Conservation (phyloP, 2,329 filamentous ascomycete genomes). For the Massarina eburnea region DNA sequence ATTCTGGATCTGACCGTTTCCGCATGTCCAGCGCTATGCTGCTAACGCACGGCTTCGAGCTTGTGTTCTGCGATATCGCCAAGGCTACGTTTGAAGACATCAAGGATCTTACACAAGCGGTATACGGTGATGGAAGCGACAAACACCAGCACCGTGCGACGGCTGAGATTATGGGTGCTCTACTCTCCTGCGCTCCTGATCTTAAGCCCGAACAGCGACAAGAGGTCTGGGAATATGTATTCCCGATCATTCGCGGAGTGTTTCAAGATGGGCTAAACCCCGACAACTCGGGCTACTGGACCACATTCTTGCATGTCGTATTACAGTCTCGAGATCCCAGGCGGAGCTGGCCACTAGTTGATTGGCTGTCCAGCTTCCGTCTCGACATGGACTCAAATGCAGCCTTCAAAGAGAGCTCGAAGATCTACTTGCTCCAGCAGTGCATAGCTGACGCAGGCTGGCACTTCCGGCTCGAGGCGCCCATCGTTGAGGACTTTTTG, state of each 20-base stretch:
- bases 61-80: conserved; percentile 80
- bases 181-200: conserved; percentile 80
- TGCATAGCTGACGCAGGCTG: conserved; percentile 86
- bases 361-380: conserved; percentile 79
- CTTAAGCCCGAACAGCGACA: conserved; percentile 72
- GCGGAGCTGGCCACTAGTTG: conserved; percentile 80
- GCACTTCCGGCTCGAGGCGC: conserved; percentile 91
- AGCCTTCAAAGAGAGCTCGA: conserved; percentile 97
- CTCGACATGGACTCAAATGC: conserved; percentile 95
- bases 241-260: conserved; percentile 82
- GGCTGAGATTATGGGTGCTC: conserved; percentile 84
- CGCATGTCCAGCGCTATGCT: conserved; percentile 85
- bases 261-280: conserved; percentile 92
- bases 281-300: conserved; percentile 94
- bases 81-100: conserved; percentile 82
- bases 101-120: conserved; percentile 72
- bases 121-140: conserved; percentile 91
- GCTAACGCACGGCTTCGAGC: conserved; percentile 84
- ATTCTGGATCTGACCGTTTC: conserved; percentile 79
- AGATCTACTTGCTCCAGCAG: conserved; percentile 88
- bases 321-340: conserved; percentile 88
- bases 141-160: conserved; percentile 98
- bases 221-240: conserved; percentile 83
- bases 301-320: conserved; percentile 86
- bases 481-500: conserved; percentile 86